These are phyloP conservation scores for Chlamydomonas sphaeroides DNA, from an alignment of 139 green algal genomes.

Conservation along the genomic window DNA sequence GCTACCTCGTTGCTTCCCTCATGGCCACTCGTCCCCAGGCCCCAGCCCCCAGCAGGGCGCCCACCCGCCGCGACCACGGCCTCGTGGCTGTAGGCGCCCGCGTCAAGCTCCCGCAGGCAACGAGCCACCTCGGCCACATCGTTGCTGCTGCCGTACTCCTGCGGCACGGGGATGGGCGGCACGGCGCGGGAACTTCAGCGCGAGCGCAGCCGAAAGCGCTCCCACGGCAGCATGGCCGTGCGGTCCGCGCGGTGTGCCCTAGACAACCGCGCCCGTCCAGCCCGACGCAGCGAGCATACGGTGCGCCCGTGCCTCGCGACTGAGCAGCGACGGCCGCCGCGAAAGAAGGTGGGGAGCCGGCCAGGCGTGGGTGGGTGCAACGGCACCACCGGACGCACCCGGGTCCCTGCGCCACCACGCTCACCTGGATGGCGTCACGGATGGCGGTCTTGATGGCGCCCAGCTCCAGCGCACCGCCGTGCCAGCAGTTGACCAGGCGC, in stretches of 20 bases:
- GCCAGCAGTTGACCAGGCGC: conserved; percentile 84
- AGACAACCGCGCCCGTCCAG: too few species aligned
- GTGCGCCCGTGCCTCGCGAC: too few species aligned
- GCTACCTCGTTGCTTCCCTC: neutral
- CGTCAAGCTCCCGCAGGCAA: conserved; percentile 72
- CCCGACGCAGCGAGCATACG: too few species aligned
- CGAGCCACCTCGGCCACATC: conserved; percentile 70
- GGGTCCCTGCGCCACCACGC: too few species aligned
- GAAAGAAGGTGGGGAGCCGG: too few species aligned
- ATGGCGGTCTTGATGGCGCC: conserved; percentile 59
- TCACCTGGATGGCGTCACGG: conserved; percentile 6
- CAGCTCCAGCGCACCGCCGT: conserved; percentile 66
- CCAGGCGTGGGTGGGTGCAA: too few species aligned
- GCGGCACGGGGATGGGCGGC: neutral
- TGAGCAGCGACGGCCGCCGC: too few species aligned
- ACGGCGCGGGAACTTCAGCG: too few species aligned
- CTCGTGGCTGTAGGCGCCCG: conserved; percentile 87
- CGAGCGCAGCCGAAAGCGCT: too few species aligned
- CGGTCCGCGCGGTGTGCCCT: too few species aligned
- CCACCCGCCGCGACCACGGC: conserved; percentile 71
- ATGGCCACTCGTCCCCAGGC: neutral
- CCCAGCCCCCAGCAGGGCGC: neutral
- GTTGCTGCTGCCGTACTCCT: conserved; percentile 39
- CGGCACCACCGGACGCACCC: too few species aligned
- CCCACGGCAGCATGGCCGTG: too few species aligned